A percentile compares a stretch with the other conserved stretches of the same genome.
These are phyloP conservation scores for Lactifluus volemus DNA, from an alignment of 768 basidiomycete species.

Conservation along the genomic window DNA sequence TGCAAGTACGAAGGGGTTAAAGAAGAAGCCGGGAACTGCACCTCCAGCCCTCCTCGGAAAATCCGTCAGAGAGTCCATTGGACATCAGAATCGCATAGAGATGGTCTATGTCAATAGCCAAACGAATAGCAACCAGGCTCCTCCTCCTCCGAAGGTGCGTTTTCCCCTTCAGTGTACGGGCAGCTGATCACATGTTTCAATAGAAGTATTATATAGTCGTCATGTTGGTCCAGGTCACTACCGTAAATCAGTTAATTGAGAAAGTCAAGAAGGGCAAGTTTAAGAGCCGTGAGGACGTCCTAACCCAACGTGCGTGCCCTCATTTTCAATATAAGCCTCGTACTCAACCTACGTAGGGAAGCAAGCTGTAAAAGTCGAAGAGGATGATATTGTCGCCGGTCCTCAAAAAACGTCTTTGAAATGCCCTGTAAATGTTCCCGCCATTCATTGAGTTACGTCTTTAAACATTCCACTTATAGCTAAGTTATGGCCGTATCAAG, in stretches of 20 bases:
- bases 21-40: slow-evolving; percentile 91
- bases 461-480: slow-evolving; percentile 29
- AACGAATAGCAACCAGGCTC: slow-evolving; percentile 37
- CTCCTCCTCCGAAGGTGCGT: slow-evolving; percentile 60
- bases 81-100: slow-evolving; percentile 60
- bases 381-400: slow-evolving; percentile 90
- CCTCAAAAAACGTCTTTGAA: slow-evolving; percentile 86
- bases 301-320: slow-evolving; percentile 53
- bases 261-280: slow-evolving; percentile 61
- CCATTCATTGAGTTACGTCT: neutral
- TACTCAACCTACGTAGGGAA: slow-evolving; percentile 39
- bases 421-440: slow-evolving; percentile 65
- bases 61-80: slow-evolving; percentile 34
- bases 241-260: slow-evolving; percentile 60
- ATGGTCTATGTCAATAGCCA: slow-evolving; percentile 87
- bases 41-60: slow-evolving; percentile 71
- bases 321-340: neutral
- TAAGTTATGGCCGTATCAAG: slow-evolving; percentile 79
- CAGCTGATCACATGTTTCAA: neutral
- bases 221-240: slow-evolving; percentile 73
- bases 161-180: neutral
- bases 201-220: slow-evolving; percentile 87
- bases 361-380: slow-evolving; percentile 44
- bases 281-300: slow-evolving; percentile 52
- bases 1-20: slow-evolving; percentile 82